Evolutionary conservation across 345 rosid genomes (phyloP).

Genomic region (Erodium maritimum): DNA sequence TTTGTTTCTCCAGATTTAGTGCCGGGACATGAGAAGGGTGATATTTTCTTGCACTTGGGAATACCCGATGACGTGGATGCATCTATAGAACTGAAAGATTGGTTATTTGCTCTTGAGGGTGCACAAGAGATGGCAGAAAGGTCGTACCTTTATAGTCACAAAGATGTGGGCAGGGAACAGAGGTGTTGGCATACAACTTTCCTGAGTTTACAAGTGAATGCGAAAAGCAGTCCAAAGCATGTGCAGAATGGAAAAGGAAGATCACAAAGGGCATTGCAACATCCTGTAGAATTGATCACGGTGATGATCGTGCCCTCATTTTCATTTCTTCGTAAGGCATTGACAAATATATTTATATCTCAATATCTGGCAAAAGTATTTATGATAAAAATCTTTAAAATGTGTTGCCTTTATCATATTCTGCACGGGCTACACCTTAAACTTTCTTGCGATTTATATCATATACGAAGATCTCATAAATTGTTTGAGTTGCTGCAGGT

Average conservation of each 20-base stretch:
- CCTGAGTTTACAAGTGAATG: constrained; percentile 49
- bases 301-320: constrained; percentile 27
- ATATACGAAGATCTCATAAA: background rate
- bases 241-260: constrained; percentile 30
- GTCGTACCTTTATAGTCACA: constrained; percentile 35
- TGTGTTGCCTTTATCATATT: background rate
- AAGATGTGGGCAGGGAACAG: constrained; percentile 51
- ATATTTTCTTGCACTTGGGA: constrained; percentile 41
- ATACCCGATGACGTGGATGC: constrained; percentile 85
- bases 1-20: constrained; percentile 28
- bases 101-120: constrained; percentile 97
- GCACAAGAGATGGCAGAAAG: constrained; percentile 56
- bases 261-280: constrained; percentile 20
- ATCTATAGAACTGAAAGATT: constrained; percentile 65
- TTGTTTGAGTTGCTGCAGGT: constrained; percentile 33
- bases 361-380: background rate
- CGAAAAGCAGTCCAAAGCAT: constrained; percentile 24
- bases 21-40: constrained; percentile 33
- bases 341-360: background rate
- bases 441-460: constrained; percentile 1
- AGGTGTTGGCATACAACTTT: constrained; percentile 86
- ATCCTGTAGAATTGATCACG: constrained; percentile 63
- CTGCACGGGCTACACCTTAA: constrained; percentile 1
- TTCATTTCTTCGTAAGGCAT: background rate
- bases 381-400: too few relatives aligned